A percentile compares a stretch with the other conserved stretches of the same genome.
Evolutionary conservation across 805 yeast genomes (phyloP).

Genomic region (Kuraishia piskuri): DNA sequence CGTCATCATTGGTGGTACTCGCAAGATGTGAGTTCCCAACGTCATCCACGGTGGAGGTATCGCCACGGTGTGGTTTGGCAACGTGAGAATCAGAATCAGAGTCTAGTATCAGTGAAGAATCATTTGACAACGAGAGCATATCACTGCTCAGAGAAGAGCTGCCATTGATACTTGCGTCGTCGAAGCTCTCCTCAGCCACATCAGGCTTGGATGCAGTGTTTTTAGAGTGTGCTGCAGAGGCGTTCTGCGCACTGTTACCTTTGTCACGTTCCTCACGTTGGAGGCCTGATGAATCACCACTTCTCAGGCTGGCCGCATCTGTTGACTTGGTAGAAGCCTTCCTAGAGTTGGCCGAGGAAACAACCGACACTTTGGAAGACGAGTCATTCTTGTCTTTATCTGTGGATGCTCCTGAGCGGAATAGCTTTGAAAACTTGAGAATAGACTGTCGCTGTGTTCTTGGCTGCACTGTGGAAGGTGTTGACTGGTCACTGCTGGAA

Average conservation of each 20-base stretch:
- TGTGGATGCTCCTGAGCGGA: background rate
- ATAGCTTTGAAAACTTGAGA: background rate
- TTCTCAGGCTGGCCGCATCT: background rate
- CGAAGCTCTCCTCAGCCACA: background rate
- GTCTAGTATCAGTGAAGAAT: background rate
- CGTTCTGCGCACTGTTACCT: background rate
- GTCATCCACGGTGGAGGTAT: background rate
- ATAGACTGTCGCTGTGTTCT: background rate
- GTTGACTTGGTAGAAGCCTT: background rate
- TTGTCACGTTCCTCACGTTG: background rate
- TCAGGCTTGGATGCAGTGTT: background rate
- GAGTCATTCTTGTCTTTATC: background rate
- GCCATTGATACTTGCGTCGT: background rate
- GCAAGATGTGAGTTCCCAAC: background rate
- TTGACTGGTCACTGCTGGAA: background rate
- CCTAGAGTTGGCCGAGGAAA: background rate
- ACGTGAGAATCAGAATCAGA: background rate
- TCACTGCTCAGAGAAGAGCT: background rate
- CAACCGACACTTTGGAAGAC: background rate
- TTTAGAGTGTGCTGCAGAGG: background rate
- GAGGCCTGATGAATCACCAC: background rate
- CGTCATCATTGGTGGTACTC: conserved; percentile 3
- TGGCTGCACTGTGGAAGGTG: background rate
- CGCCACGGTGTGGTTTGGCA: background rate
- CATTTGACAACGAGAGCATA: background rate